These are phyloP conservation scores for Baudoinia panamericana DNA, from an alignment of 495 filamentous ascomycete species.

Conservation along the genomic window DNA sequence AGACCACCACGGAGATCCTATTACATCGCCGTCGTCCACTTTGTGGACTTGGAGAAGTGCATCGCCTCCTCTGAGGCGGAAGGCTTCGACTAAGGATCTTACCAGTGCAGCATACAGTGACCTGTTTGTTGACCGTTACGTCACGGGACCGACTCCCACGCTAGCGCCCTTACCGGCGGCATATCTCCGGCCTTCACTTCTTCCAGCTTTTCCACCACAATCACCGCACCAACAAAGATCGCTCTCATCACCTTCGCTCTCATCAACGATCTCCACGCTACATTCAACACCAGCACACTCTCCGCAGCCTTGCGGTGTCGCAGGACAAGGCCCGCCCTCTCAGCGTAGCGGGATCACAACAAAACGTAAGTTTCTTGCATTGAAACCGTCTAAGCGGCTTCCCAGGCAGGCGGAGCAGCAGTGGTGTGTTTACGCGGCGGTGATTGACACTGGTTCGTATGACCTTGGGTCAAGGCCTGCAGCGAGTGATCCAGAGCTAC, in stretches of 20 bases:
- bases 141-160: not conserved
- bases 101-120: not conserved
- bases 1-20: not conserved
- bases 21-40: not conserved
- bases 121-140: not conserved
- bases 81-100: slow-evolving; percentile 2
- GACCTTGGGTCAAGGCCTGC: too few species aligned
- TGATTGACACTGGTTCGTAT: slow-evolving; percentile 10
- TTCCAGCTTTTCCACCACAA: slow-evolving; percentile 2
- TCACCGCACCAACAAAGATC: not conserved
- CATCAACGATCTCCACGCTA: slow-evolving; percentile 13
- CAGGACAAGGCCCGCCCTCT: not conserved
- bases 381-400: slow-evolving; percentile 16
- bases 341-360: slow-evolving; percentile 1
- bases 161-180: not conserved
- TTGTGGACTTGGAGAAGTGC: not conserved
- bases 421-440: slow-evolving; percentile 19
- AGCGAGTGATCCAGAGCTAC: too few species aligned
- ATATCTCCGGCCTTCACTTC: slow-evolving; percentile 1
- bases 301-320: not conserved
- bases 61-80: slow-evolving; percentile 5
- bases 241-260: slow-evolving; percentile 13
- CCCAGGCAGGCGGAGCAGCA: not conserved
- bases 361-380: slow-evolving; percentile 18
- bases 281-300: slow-evolving; percentile 12